Evolutionary conservation across 768 basidiomycete genomes (phyloP), one percentile per base, ranked within the genome.

Genomic region (Amanita inopinata): DNA sequence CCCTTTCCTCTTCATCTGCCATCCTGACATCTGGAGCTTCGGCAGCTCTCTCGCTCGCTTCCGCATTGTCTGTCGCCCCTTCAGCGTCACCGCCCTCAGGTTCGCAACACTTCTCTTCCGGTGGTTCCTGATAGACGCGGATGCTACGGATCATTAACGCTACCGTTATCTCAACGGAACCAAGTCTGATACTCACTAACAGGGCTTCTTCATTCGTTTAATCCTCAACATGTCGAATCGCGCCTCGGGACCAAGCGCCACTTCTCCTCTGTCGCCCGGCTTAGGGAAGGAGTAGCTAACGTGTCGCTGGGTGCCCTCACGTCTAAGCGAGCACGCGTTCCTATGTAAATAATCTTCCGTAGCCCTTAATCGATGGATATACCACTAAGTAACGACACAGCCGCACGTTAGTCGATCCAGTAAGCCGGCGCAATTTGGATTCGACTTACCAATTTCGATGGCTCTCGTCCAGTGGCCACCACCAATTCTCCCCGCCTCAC

Each of bases 141-240:
- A 44, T 44, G 30, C 43, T 44, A 14, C 30, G 9, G 10, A 27
- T 5, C 6, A 11, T 39, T 24, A 25, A 27, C 11, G 38, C n/a
- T n/a, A n/a, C n/a, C n/a, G 27, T n/a, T 7, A 28, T 28, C 27
- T 28, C 27, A 7, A 24, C 31, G 17, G 17, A 30, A 30, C 14
- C 15, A 30, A 22, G 28, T 6, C 3, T 3, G 17, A 15, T 19
- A 11, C 43, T 44, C 33, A 44, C 43, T 37, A 27, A 27, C 43
- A 30, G 17, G 43, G 43, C 19, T 15, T 44, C 17, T 36, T 8
- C 35, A 37, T 36, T n/a, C 18, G 43, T n/a, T 14, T 20, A 36
- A 37, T 27, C 28, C 43, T 44, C 32, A 23, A 14, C 4, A 44
- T 15, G 10, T 44, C 43, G 30, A 44, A 44, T 8, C 35, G 43